Conservation (phyloP, 345 rosid genomes). For the Dipteronia sinensis region DNA sequence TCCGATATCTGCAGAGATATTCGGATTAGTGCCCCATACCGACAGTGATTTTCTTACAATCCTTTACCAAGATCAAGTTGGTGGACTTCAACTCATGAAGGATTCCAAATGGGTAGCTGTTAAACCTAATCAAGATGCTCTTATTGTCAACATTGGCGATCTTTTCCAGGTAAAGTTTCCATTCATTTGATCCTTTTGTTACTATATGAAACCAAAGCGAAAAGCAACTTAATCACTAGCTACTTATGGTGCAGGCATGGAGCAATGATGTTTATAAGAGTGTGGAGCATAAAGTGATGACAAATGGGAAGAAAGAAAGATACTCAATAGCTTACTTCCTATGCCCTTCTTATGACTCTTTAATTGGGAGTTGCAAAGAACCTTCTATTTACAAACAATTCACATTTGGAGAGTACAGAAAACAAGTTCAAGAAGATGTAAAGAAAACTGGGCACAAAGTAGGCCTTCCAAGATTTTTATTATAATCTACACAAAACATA, state of each 20-base stretch:
- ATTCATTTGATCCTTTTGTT: background rate
- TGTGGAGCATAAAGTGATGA: conserved; percentile 62
- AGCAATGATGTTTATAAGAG: conserved; percentile 68
- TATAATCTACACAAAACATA: background rate
- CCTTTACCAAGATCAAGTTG: conserved; percentile 67
- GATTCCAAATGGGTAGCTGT: conserved; percentile 71
- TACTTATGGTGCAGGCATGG: conserved; percentile 51
- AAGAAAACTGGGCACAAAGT: conserved; percentile 54
- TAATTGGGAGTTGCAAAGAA: conserved; percentile 52
- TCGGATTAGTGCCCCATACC: conserved; percentile 67
- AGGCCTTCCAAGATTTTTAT: conserved; percentile 60
- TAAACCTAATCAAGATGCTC: conserved; percentile 64
- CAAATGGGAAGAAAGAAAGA: conserved; percentile 51
- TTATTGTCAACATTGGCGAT: conserved; percentile 74
- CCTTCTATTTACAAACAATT: conserved; percentile 57
- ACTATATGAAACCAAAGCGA: background rate
- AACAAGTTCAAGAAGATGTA: conserved; percentile 63
- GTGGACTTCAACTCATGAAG: conserved; percentile 72
- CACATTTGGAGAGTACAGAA: conserved; percentile 61
- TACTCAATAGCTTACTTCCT: conserved; percentile 65
- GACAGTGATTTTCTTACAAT: conserved; percentile 74
- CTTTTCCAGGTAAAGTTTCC: conserved; percentile 56
- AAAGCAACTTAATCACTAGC: background rate
- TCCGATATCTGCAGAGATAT: conserved; percentile 42
- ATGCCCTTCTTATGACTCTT: conserved; percentile 60